Evolutionary conservation across 495 filamentous ascomycete species (phyloP), one percentile per base, ranked within the genome.

Genomic region (Talaromyces adpressus): DNA sequence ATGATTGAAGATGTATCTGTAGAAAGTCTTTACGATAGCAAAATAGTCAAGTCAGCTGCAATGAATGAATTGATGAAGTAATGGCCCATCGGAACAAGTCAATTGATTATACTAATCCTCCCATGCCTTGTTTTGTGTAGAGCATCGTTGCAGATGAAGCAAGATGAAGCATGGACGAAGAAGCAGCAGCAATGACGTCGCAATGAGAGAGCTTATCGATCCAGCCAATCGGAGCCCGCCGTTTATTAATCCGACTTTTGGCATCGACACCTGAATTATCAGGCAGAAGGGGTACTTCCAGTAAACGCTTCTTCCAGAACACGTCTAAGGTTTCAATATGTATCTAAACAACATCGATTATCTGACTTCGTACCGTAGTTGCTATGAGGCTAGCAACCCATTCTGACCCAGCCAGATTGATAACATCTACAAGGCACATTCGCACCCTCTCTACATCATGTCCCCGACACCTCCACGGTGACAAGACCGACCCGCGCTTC

Each of bases 401-500:
- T 14, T 29, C n/a, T 56, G 5, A 29, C 23, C 23, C 52, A 56
- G 52, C 52, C 14, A 56, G 22, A 56, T 29, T 29, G 52, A 9
- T 7, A 9, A 5, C 11, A 0, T 16, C 4, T 27, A 7, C 22
- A 14, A 29, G 16, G 9, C 51, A 12, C 23, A 23, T 27, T 14
- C 51, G 51, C 1, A 23, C 52, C 52, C 20, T 56, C 9, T 56
- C 52, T 14, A 29, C 52, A 56, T 56, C 52, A 27, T 16, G 22
- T 29, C 52, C 52, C 11, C n/a, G 16, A 5, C 52, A 56, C 1
- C 23, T 56, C 27, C 52, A 11, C 52, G 52, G 52, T 32, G 59
- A 52, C 22, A 47, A 27, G 45, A 23, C 62, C 14, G 88, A 91
- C 66, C 85, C 87, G 9, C 86, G 86, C 57, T 68, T 89, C 29